Evolutionary conservation across 139 green algal species (phyloP), one percentile per base, ranked within the genome.

Genomic region (Volvox reticuliferus): DNA sequence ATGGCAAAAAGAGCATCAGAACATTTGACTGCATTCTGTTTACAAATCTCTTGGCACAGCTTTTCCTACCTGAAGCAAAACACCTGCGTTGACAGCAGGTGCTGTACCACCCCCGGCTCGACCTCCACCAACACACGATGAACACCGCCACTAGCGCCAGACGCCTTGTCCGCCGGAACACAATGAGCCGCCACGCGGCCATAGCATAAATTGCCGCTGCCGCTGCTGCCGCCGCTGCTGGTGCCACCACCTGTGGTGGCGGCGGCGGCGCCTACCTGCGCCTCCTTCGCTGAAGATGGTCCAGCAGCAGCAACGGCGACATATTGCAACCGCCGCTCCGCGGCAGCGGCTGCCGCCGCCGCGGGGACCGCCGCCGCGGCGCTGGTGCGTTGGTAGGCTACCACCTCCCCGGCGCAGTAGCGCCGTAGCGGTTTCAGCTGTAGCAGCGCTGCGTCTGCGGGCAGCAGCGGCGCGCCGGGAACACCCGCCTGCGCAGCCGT

Each of bases 351-450:
- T 61, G 63, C 78, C 50, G 14, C 37, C 17, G 35, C 44, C 73
- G 78, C 44, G 13, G 91, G 82, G 62, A 65, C 63, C 61, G 24
- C 68, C 21, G 85, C 91, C 61, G 86, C 76, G 12, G 80, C 67
- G 30, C 28, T 55, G 22, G n/a, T 16, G 0, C 84, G 79, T 37
- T 80, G 76, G 35, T 90, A 86, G 30, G 93, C 91, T 35, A 93
- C 91, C 36, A 93, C 20, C 92, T 95, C 92, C 19, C 95, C 95
- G 13, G 93, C 94, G 69, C 81, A 86, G 88, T 94, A 94, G 3
- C 91, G 92, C 21, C 94, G 32, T 79, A 97, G 92, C 19, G 96
- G 96, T 68, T 92, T 89, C 24, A 96, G 92, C 71, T 94, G 90
- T 55, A 97, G 81, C 62, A 96, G 87, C 44, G 82, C 83, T 13